Conservation (phyloP, 2,329 filamentous ascomycete genomes). For the Monosporascus sp. region DNA sequence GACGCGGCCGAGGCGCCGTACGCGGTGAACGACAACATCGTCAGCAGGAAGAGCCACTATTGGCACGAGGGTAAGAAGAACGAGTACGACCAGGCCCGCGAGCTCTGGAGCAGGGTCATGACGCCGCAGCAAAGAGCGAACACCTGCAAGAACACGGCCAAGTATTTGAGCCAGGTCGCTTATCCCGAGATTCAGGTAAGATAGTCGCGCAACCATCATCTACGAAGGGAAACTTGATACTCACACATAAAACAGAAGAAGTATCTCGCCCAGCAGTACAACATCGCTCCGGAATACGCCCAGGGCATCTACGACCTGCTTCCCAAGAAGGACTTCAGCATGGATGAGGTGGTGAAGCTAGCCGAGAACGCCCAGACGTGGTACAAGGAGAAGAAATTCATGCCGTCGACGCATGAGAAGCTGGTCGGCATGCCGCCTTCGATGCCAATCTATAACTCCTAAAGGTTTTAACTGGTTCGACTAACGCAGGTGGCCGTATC, state of each 20-base stretch:
- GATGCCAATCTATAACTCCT: constrained; percentile 22
- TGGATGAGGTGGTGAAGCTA: constrained; percentile 38
- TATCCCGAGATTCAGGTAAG: constrained; percentile 35
- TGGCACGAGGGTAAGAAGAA: constrained; percentile 47
- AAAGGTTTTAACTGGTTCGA: too few species aligned
- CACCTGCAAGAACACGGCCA: constrained; percentile 43
- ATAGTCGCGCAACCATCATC: neutral
- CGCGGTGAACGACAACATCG: constrained; percentile 41
- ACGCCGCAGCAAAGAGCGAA: constrained; percentile 34
- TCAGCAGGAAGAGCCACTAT: constrained; percentile 47
- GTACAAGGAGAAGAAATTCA: constrained; percentile 41
- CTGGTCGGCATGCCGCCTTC: constrained; percentile 32
- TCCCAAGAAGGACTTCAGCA: constrained; percentile 36
- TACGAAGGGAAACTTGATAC: neutral
- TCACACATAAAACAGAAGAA: constrained; percentile 25
- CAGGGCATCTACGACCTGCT: constrained; percentile 40
- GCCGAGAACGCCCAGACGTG: constrained; percentile 37
- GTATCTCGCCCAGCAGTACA: constrained; percentile 47
- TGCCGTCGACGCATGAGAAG: constrained; percentile 31
- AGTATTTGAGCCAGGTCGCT: constrained; percentile 37
- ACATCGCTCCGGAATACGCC: constrained; percentile 41
- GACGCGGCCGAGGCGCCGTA: constrained; percentile 46
- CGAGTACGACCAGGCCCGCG: constrained; percentile 46
- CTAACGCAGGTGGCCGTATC: too few species aligned
- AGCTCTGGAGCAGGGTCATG: constrained; percentile 45